A percentile compares a stretch with the other conserved stretches of the same genome.
Conservation (phyloP, 352 stramenopile species). For the Pythium myriotylum region DNA sequence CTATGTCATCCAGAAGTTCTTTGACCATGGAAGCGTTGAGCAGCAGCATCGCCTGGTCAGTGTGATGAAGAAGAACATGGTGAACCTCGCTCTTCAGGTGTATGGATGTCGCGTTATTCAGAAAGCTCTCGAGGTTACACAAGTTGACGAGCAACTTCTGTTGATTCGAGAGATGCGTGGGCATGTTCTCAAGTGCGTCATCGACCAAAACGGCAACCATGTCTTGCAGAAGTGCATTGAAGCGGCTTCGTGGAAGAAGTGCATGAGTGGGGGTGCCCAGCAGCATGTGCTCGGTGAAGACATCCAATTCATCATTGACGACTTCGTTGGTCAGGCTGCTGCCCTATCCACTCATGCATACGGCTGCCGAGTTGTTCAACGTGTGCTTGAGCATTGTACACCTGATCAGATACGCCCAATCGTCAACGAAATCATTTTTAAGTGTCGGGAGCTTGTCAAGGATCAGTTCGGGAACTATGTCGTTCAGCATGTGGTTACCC, state of each 20-base stretch:
- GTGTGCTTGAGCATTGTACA: constrained; percentile 96
- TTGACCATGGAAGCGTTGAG: constrained; percentile 91
- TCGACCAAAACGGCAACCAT: constrained; percentile 99
- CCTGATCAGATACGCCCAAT: constrained; percentile 91
- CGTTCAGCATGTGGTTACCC: constrained; percentile 97
- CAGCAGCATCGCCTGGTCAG: constrained; percentile 88
- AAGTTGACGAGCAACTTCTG: constrained; percentile 79
- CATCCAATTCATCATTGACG: constrained; percentile 98
- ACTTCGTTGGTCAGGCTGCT: constrained; percentile 92
- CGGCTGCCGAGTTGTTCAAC: constrained; percentile 97
- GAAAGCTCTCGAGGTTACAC: constrained; percentile 88
- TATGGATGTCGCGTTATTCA: constrained; percentile 98
- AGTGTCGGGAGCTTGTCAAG: constrained; percentile 86
- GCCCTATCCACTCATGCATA: constrained; percentile 97
- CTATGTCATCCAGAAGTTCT: constrained; percentile 99
- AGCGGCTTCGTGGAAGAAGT: constrained; percentile 57
- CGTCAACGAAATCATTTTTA: constrained; percentile 93
- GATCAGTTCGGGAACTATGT: constrained; percentile 99
- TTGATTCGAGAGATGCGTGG: constrained; percentile 82
- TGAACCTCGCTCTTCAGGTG: constrained; percentile 95
- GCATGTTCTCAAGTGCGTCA: constrained; percentile 92
- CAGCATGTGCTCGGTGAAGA: constrained; percentile 73
- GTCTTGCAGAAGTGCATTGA: constrained; percentile 99
- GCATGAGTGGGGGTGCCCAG: constrained; percentile 11
- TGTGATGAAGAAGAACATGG: constrained; percentile 93